Evolutionary conservation across 345 rosid species (phyloP), one percentile per base, ranked within the genome.

Genomic region (Aquilaria malaccensis): DNA sequence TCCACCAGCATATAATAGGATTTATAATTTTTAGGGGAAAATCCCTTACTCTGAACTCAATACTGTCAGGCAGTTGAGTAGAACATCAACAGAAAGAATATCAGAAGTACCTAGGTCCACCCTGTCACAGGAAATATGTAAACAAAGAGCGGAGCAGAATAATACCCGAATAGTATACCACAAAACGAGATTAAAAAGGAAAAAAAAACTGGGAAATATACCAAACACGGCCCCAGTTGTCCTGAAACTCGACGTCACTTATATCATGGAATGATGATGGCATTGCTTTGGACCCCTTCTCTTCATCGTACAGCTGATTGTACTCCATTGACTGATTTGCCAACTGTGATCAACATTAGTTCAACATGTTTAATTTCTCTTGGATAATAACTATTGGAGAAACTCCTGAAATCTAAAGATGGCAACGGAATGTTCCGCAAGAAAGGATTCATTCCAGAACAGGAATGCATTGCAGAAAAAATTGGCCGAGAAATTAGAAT

Each of bases 201-300:
- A 43, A 58, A 47, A 30, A 43, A 30, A 13, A 47, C n/a, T 29
- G 52, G 10, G 55, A 70, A 30, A 45, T 46, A 33, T 80, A 93
- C 98, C 98, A 87, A 56, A 92, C 76, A 61, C 97, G 91, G 61
- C 96, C 97, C 94, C 97, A 93, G 13, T 79, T 87, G 74, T 93
- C 98, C 67, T 87, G 98, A 70, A 93, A 93, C 78, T 93, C 98
- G 10, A 93, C 81, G n/a, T 89, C 94, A 46, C 96, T 71, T 52
- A 93, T 85, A 70, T 93, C 97, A 71, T 93, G 98, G 74, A 89
- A 89, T 6, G 97, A 87, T 55, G 98, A 89, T 60, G 94, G 89
- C 89, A 89, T 77, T 72, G 77, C 96, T 58, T 75, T 80, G 56
- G 69, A 81, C 52, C 91, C 98, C 78, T 85, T 87, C 45, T 89